These are phyloP conservation scores for Fusarium citri DNA, from an alignment of 2,329 filamentous ascomycete species.

Conservation along the genomic window DNA sequence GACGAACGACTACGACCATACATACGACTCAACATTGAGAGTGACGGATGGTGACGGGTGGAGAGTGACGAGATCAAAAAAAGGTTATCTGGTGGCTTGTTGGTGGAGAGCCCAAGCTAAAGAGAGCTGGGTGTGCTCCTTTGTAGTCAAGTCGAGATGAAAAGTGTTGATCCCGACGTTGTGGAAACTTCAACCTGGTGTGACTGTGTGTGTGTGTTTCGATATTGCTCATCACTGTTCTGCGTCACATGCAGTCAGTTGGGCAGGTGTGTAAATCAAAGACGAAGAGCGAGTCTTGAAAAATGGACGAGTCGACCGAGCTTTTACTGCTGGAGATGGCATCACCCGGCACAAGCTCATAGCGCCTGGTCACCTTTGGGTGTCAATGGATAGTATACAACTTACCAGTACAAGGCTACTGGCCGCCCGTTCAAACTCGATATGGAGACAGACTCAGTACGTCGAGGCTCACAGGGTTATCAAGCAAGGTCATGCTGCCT, in stretches of 20 bases:
- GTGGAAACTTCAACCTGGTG: conserved; percentile 46
- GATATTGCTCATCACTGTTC: conserved; percentile 35
- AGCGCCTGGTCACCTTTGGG: neutral
- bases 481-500: neutral
- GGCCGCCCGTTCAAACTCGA: neutral
- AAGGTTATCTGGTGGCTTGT: conserved; percentile 43
- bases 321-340: neutral
- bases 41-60: conserved; percentile 47
- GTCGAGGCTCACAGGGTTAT: neutral
- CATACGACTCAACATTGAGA: conserved; percentile 43
- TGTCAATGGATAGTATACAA: neutral
- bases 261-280: conserved; percentile 25
- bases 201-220: conserved; percentile 44
- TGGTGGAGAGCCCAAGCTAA: conserved; percentile 40
- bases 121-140: conserved; percentile 46
- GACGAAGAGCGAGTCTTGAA: conserved; percentile 12
- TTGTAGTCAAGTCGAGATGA: conserved; percentile 55
- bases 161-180: conserved; percentile 51
- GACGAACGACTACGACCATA: conserved; percentile 43
- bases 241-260: conserved; percentile 14
- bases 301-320: neutral
- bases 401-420: neutral
- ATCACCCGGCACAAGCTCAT: neutral
- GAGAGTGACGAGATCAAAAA: conserved; percentile 43
- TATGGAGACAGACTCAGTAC: neutral